Base-by-base conservation (phyloP, 148 eudicot genomes). In the Camellia lanceoleosa region DNA sequence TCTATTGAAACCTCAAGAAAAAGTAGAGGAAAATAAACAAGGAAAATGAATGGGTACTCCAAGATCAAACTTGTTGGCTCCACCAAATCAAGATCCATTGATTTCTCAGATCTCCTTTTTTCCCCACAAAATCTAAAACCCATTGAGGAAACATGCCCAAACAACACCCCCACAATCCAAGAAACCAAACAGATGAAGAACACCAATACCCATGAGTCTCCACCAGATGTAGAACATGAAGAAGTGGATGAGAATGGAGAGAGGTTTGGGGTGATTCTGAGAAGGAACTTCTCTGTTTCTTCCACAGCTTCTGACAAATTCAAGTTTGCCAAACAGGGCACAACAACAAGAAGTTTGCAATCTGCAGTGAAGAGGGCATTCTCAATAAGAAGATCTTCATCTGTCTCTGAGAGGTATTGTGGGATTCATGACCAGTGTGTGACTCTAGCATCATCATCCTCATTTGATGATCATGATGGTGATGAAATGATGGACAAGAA, bases 381-480 rank as follows among this genome's bases (percentile, higher is more conserved):
- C 58, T 85, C 90, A 11, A 79, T 83, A 82, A 79, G 86, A 63
- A 88, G 90, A 81, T 85, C 90, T 76, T 88, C 88, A 43, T 85
- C 90, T 10, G 86, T 83, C 16, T 83, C 90, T 18, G 87, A 85
- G 81, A 85, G 77, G 82, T 88, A 85, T 73, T 81, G 82, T 4
- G 82, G 83, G 70, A 87, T 87, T 46, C 80, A 87, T 85, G 86
- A 87, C 79, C 90, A 83, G 79, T 64, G 51, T 79, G 80, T 81
- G 68, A 73, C 79, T 1, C 11, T 78, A 41, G 56, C 77, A 19
- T 74, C 84, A 23, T 23, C 23, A 23, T 23, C 23, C 38, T 44
- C 82, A 8, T 7, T 78, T 18, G 46, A 83, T 67, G 80, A 65
- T 74, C 23, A 23, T 23, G 82, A 19, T 11, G 75, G 44, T 77